Percentiles rank a stretch among this genome's conserved stretches.
Conservation (phyloP, 495 filamentous ascomycete genomes). For the Talaromyces trachyspermus region DNA sequence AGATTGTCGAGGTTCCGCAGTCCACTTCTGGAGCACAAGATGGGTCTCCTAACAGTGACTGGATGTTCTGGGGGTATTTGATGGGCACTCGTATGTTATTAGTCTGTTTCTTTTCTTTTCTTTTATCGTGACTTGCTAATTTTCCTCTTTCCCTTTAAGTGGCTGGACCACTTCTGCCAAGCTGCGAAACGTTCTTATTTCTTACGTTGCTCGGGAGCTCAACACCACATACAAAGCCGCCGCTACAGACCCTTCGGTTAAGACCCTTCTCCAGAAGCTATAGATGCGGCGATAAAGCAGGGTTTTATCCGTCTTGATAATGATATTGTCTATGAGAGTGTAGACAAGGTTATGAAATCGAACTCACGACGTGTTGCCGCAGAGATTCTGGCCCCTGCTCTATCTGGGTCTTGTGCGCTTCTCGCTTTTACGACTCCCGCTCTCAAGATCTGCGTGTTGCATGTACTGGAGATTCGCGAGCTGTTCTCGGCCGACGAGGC, state of each 20-base stretch:
- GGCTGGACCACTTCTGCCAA: constrained; percentile 99
- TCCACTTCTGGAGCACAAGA: constrained; percentile 43
- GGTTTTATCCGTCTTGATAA: constrained; percentile 85
- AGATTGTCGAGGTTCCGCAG: constrained; percentile 82
- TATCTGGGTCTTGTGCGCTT: constrained; percentile 92
- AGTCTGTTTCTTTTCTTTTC: neutral
- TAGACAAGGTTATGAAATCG: constrained; percentile 78
- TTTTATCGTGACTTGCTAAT: neutral
- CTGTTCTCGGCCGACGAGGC: constrained; percentile 77
- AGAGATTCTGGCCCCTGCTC: constrained; percentile 82
- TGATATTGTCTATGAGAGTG: constrained; percentile 86
- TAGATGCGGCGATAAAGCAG: constrained; percentile 87
- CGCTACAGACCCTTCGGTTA: constrained; percentile 49
- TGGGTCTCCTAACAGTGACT: constrained; percentile 63
- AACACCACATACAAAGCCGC: constrained; percentile 82
- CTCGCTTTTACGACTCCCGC: constrained; percentile 91
- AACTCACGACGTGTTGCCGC: constrained; percentile 81
- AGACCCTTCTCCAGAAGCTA: constrained; percentile 62
- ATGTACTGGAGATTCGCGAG: constrained; percentile 89
- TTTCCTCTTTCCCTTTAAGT: constrained; percentile 34
- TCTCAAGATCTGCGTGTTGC: constrained; percentile 81
- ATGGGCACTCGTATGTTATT: constrained; percentile 76
- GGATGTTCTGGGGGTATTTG: constrained; percentile 99
- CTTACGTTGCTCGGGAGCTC: constrained; percentile 88
- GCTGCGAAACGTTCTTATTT: constrained; percentile 83